Evolutionary conservation across 129 eudicot genomes (phyloP).

Genomic region (Lactuca saligna): DNA sequence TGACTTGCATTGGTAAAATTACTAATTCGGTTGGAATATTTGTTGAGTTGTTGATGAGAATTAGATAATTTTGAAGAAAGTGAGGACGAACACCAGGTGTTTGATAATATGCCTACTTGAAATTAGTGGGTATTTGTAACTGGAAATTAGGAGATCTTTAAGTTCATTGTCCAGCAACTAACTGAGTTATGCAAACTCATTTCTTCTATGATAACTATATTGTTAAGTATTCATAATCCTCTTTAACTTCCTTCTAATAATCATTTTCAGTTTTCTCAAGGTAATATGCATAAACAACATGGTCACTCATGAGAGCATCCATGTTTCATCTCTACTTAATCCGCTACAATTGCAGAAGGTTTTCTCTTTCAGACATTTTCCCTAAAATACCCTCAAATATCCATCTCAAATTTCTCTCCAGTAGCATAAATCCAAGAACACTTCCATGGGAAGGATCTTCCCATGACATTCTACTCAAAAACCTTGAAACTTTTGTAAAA

Average conservation of each 20-base stretch:
- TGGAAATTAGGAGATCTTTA: not conserved
- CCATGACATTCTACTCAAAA: slow-evolving; percentile 39
- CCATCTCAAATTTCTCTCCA: slow-evolving; percentile 25
- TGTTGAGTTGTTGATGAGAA: not conserved
- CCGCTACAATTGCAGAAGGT: slow-evolving; percentile 10
- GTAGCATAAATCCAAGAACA: slow-evolving; percentile 21
- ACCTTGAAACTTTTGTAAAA: slow-evolving; percentile 52
- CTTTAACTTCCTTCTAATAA: not conserved
- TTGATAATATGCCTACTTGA: slow-evolving; percentile 26
- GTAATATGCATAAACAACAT: slow-evolving; percentile 32
- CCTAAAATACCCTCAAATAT: not conserved
- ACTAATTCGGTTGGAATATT: not conserved
- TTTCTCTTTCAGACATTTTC: slow-evolving; percentile 1
- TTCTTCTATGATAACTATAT: not conserved
- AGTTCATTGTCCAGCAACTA: not conserved
- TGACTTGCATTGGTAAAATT: not conserved
- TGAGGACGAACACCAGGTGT: slow-evolving; percentile 24
- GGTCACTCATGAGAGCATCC: slow-evolving; percentile 20
- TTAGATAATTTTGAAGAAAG: slow-evolving; percentile 9
- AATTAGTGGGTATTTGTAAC: slow-evolving; percentile 3
- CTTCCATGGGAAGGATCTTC: slow-evolving; percentile 42
- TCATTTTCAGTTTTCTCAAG: slow-evolving; percentile 2
- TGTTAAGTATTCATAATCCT: not conserved
- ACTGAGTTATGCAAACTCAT: not conserved
- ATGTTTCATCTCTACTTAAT: slow-evolving; percentile 3